Conservation (phyloP, 1,139 yeast species). For the Taphrina communis region DNA sequence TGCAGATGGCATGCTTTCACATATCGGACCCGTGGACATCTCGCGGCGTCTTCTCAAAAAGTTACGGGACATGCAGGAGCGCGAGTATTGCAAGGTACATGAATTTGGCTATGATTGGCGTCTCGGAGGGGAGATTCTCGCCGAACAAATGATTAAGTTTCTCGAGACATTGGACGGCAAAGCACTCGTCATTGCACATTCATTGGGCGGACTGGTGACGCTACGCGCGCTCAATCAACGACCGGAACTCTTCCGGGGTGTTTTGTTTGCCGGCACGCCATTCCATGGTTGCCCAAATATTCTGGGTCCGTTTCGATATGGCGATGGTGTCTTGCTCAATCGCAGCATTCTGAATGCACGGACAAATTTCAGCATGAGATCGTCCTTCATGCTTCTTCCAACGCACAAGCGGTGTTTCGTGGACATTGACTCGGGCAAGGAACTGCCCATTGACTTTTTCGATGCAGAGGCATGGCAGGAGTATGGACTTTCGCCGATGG, state of each 20-base stretch:
- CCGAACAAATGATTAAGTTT: conserved; percentile 59
- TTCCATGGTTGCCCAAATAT: conserved; percentile 77
- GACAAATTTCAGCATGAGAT: conserved; percentile 85
- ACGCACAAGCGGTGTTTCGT: conserved; percentile 73
- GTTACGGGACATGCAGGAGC: conserved; percentile 20
- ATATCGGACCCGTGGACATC: conserved; percentile 87
- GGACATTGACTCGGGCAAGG: conserved; percentile 52
- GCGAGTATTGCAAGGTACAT: conserved; percentile 61
- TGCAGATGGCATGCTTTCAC: conserved; percentile 79
- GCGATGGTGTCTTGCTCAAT: conserved; percentile 78
- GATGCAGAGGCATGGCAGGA: conserved; percentile 81
- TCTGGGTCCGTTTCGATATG: conserved; percentile 80
- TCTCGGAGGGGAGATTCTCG: conserved; percentile 64
- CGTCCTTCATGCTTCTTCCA: conserved; percentile 79
- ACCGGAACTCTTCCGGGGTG: conserved; percentile 71
- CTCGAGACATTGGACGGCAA: conserved; percentile 57
- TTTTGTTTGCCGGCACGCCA: conserved; percentile 83
- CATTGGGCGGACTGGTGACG: conserved; percentile 90
- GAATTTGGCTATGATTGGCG: conserved; percentile 95
- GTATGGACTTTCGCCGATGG: conserved; percentile 76
- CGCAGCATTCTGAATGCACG: conserved; percentile 77
- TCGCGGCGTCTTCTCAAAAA: conserved; percentile 58
- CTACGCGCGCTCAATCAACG: conserved; percentile 75
- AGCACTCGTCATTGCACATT: conserved; percentile 74
- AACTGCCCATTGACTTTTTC: conserved; percentile 66